These are phyloP conservation scores for Taxillus chinensis DNA, from an alignment of 164 flowering plant species.

Conservation along the genomic window DNA sequence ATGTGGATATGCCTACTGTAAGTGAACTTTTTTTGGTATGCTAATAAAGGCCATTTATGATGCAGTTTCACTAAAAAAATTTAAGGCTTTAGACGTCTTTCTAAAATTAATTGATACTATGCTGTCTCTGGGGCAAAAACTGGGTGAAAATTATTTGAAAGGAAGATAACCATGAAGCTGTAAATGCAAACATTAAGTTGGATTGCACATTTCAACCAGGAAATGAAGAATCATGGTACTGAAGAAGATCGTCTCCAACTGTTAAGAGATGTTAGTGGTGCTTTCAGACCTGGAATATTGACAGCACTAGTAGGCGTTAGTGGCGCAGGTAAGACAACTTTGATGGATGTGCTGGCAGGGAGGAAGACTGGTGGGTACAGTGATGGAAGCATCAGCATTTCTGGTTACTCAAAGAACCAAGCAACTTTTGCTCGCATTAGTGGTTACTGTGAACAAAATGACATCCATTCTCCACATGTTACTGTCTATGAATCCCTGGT, in stretches of 20 bases:
- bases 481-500: constrained; percentile 50
- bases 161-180: too few relatives aligned
- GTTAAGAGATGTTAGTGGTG: constrained; percentile 1
- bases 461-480: constrained; percentile 46
- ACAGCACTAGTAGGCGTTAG: constrained; percentile 1
- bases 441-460: constrained; percentile 38
- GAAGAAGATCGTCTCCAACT: background rate
- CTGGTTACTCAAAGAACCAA: constrained; percentile 4
- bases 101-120: too few relatives aligned
- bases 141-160: too few relatives aligned
- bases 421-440: constrained; percentile 10
- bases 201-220: background rate
- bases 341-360: constrained; percentile 2
- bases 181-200: background rate
- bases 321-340: background rate
- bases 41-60: too few relatives aligned
- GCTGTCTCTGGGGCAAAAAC: too few relatives aligned
- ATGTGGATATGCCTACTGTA: constrained; percentile 3
- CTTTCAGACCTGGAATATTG: background rate
- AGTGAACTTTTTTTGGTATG: background rate
- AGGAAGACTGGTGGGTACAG: constrained; percentile 5
- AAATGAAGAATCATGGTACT: constrained; percentile 1
- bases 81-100: too few relatives aligned
- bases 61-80: too few relatives aligned
- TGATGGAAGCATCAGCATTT: constrained; percentile 3